A percentile compares a stretch with the other conserved stretches of the same genome.
phyloP scores from a whole-genome alignment of 257 asterid genomes.

The Buddleja alternifolia region DNA sequence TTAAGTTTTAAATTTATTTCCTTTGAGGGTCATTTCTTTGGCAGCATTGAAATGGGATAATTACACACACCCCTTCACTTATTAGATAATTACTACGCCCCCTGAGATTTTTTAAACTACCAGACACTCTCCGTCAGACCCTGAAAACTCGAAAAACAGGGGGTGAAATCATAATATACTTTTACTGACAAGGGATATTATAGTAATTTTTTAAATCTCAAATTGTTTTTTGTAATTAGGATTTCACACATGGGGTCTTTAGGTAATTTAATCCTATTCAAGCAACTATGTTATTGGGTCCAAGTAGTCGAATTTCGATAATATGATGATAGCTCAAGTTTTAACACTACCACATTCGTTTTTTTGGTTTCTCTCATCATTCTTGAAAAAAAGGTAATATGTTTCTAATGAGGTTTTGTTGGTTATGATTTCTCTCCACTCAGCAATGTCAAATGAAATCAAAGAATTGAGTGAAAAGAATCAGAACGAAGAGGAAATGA shows the following conservation, averaged over 20 bases:
- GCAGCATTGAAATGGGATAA: too few species aligned
- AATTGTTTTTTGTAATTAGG: too few species aligned
- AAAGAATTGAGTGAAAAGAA: slow-evolving; percentile 54
- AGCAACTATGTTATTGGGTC: neutral
- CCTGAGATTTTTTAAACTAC: too few species aligned
- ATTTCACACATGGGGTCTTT: too few species aligned
- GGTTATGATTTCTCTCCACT: slow-evolving; percentile 18
- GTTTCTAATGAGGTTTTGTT: neutral
- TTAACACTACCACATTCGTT: neutral
- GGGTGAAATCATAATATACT: too few species aligned
- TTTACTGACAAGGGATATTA: too few species aligned
- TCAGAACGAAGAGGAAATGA: slow-evolving; percentile 52
- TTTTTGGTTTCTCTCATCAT: neutral
- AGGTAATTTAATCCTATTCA: neutral
- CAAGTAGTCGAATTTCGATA: slow-evolving; percentile 2
- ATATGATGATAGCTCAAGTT: neutral
- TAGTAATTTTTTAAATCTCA: too few species aligned
- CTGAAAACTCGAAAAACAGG: too few species aligned
- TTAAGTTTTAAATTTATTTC: neutral
- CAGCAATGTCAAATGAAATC: slow-evolving; percentile 66
- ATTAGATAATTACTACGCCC: too few species aligned
- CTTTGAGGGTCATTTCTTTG: neutral
- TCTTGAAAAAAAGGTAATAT: neutral
- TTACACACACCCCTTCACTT: too few species aligned
- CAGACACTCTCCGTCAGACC: too few species aligned